These are phyloP conservation scores for Lasiosphaeriaceae sp. DNA, from an alignment of 495 filamentous ascomycete species.

Conservation along the genomic window DNA sequence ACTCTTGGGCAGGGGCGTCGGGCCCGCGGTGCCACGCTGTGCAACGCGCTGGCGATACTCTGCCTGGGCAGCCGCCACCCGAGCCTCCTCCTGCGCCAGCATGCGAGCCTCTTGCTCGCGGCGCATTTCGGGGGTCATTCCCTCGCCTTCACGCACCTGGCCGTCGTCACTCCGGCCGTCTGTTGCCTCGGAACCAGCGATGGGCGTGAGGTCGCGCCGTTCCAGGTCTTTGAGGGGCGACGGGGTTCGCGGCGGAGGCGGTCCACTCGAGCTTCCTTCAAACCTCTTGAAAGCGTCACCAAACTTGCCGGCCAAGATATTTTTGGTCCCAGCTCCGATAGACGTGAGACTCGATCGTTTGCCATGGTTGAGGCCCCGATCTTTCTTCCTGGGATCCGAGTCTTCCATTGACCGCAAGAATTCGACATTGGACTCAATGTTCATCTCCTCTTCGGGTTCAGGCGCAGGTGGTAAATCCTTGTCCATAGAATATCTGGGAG, in stretches of 20 bases:
- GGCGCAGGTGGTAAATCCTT: constrained; percentile 34
- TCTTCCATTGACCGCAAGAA: constrained; percentile 79
- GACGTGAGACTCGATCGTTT: constrained; percentile 83
- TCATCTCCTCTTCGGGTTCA: constrained; percentile 55
- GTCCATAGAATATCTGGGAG: constrained; percentile 32
- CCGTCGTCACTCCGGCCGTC: constrained; percentile 68
- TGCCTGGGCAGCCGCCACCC: constrained; percentile 88
- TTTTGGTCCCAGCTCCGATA: constrained; percentile 71
- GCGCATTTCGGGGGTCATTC: constrained; percentile 82
- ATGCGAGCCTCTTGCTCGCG: constrained; percentile 83
- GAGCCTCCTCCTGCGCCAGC: constrained; percentile 81
- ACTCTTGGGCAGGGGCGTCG: constrained; percentile 38
- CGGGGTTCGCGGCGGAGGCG: constrained; percentile 44
- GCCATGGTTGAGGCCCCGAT: constrained; percentile 62
- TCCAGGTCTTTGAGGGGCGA: constrained; percentile 52
- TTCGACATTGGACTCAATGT: constrained; percentile 83
- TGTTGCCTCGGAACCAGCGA: constrained; percentile 72
- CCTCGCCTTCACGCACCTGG: constrained; percentile 55
- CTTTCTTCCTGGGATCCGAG: constrained; percentile 65
- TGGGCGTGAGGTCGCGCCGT: constrained; percentile 61
- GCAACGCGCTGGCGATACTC: constrained; percentile 81
- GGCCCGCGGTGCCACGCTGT: constrained; percentile 46
- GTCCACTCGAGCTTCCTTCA: constrained; percentile 56
- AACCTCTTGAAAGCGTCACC: constrained; percentile 95
- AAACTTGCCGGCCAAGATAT: constrained; percentile 83